Conservation (phyloP, 495 filamentous ascomycete genomes). For the Aspergillus heteromorphus region DNA sequence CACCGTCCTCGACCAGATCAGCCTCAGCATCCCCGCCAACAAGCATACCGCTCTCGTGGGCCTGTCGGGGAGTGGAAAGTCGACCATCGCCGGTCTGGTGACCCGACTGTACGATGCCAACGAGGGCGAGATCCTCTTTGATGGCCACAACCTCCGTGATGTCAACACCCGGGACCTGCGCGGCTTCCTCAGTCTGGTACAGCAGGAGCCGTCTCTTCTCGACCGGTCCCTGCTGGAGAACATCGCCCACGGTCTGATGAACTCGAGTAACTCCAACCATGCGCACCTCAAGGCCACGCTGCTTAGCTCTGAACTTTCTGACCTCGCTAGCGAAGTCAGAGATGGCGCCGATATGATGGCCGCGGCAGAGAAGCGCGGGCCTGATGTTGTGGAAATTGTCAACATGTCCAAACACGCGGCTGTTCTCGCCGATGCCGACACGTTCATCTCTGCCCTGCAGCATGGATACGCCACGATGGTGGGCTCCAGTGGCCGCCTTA, state of each 20-base stretch:
- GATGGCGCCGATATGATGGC: conserved; percentile 30
- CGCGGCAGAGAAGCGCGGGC: conserved; percentile 26
- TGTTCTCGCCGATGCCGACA: conserved; percentile 35
- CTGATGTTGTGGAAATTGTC: conserved; percentile 34
- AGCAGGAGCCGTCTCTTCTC: conserved; percentile 63
- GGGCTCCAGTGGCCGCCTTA: conserved; percentile 51
- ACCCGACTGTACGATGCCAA: conserved; percentile 47
- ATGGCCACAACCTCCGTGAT: conserved; percentile 47
- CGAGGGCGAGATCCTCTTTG: conserved; percentile 44
- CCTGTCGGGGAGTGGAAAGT: conserved; percentile 67
- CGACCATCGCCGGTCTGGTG: conserved; percentile 55
- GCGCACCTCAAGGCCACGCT: conserved; percentile 32
- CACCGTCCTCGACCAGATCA: conserved; percentile 47
- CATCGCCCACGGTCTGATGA: conserved; percentile 60
- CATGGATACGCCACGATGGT: conserved; percentile 48
- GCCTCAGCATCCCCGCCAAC: conserved; percentile 47
- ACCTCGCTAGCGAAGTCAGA: conserved; percentile 28
- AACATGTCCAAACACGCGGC: conserved; percentile 35
- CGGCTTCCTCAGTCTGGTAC: conserved; percentile 55
- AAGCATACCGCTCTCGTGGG: conserved; percentile 64
- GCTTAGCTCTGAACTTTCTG: conserved; percentile 22
- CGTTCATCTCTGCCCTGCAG: conserved; percentile 43
- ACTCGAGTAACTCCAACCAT: conserved; percentile 46
- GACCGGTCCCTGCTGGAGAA: conserved; percentile 64
- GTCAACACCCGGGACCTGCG: conserved; percentile 55